Evolutionary conservation across 768 basidiomycete species (phyloP).

Genomic region (Lentinula sp.): DNA sequence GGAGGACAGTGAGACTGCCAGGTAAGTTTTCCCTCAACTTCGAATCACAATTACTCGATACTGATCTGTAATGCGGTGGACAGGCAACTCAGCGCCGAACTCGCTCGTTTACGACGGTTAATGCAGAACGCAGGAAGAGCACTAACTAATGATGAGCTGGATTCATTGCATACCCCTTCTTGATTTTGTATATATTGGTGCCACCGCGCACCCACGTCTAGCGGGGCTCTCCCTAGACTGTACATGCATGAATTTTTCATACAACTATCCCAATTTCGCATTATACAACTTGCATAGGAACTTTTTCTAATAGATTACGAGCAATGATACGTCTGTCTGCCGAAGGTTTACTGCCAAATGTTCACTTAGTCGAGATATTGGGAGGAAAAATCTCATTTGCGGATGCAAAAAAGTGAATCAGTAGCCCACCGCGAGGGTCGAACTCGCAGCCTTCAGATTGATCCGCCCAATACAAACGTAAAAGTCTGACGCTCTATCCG

Average conservation of each 20-base stretch:
- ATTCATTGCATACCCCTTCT: neutral
- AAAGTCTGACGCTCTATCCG: conserved; percentile 61
- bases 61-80: conserved; percentile 3
- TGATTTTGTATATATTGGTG: neutral
- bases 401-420: neutral
- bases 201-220: neutral
- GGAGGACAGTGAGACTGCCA: conserved; percentile 53
- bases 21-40: conserved; percentile 33
- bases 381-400: no score
- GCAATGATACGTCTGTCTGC: no score
- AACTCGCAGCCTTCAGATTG: conserved; percentile 82
- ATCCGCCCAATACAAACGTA: neutral
- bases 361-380: no score
- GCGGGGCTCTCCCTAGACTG: neutral
- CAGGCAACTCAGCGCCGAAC: conserved; percentile 57
- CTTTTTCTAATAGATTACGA: no score
- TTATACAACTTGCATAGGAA: neutral
- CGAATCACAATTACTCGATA: neutral
- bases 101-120: conserved; percentile 64
- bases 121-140: conserved; percentile 52
- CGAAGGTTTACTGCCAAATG: no score
- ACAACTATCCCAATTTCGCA: neutral
- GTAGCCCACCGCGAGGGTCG: conserved; percentile 81
- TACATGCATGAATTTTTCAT: neutral
- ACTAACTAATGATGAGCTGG: neutral